These are phyloP conservation scores for Proliferodiscus dingleyae DNA, from an alignment of 2,329 filamentous ascomycete genomes.

Conservation along the genomic window DNA sequence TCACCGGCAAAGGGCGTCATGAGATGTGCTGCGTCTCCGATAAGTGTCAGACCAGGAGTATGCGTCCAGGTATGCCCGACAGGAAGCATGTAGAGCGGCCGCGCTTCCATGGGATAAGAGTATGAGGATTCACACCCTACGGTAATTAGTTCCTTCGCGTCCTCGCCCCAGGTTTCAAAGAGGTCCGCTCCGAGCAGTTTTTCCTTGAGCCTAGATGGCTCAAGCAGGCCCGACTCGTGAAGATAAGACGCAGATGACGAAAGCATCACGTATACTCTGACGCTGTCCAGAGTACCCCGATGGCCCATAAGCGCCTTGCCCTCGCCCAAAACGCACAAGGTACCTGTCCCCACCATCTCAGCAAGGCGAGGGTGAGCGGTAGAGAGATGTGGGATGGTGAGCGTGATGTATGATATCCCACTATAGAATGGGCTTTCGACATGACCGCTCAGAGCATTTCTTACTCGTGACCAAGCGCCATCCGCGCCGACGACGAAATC, in stretches of 20 bases:
- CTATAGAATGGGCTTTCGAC: too few relatives aligned
- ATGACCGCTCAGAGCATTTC: too few relatives aligned
- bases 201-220: background rate
- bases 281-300: constrained; percentile 21
- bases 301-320: constrained; percentile 21
- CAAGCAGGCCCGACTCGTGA: background rate
- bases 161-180: background rate
- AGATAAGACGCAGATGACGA: constrained; percentile 4
- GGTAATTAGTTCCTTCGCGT: background rate
- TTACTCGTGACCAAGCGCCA: constrained; percentile 39
- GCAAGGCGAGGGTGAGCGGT: constrained; percentile 21
- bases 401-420: constrained; percentile 33
- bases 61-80: constrained; percentile 9
- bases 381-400: constrained; percentile 23
- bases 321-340: background rate
- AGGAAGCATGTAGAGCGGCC: constrained; percentile 22
- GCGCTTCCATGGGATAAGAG: constrained; percentile 17
- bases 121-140: constrained; percentile 18
- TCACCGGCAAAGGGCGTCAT: constrained; percentile 43
- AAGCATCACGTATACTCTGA: constrained; percentile 25
- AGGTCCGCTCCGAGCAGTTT: background rate
- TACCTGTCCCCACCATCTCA: background rate
- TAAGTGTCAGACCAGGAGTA: constrained; percentile 37
- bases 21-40: constrained; percentile 45
- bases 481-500: constrained; percentile 42